A percentile compares a stretch with the other conserved stretches of the same genome.
Evolutionary conservation across 2,329 filamentous ascomycete genomes (phyloP).

Genomic region (Aspergillus quadricinctus): DNA sequence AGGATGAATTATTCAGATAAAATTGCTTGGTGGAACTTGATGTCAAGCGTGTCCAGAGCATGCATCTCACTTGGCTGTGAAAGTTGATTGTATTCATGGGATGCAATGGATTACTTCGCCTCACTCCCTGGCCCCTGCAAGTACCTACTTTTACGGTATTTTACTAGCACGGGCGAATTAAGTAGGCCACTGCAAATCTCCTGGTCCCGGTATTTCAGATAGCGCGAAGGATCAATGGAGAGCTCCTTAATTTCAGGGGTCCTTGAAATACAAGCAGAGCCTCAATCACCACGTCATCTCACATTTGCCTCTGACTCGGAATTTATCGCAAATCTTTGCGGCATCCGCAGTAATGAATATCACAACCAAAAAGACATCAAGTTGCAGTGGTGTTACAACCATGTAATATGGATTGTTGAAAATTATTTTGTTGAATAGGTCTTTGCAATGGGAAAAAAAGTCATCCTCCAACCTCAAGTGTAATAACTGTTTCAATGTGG

Average conservation of each 20-base stretch:
- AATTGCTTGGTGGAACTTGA: too few relatives aligned
- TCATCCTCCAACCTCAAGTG: neutral
- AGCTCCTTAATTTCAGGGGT: neutral
- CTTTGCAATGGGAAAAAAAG: neutral
- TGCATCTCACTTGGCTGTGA: neutral
- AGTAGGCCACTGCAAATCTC: neutral
- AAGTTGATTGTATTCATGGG: neutral
- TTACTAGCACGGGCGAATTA: neutral
- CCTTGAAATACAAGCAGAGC: neutral
- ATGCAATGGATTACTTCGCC: neutral
- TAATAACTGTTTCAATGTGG: too few relatives aligned
- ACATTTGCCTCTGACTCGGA: neutral
- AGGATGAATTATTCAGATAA: neutral
- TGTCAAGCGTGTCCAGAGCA: too few relatives aligned
- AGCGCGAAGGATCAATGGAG: neutral
- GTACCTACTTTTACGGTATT: neutral
- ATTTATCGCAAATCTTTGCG: neutral
- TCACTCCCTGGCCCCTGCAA: neutral
- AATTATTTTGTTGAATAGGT: neutral
- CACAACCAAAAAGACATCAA: too few relatives aligned
- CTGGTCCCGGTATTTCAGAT: neutral
- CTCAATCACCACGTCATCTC: neutral
- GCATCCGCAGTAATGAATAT: neutral
- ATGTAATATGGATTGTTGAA: neutral
- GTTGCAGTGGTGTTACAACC: neutral